Evolutionary conservation across 768 basidiomycete species (phyloP).

Genomic region (Pulveroboletus sp.): DNA sequence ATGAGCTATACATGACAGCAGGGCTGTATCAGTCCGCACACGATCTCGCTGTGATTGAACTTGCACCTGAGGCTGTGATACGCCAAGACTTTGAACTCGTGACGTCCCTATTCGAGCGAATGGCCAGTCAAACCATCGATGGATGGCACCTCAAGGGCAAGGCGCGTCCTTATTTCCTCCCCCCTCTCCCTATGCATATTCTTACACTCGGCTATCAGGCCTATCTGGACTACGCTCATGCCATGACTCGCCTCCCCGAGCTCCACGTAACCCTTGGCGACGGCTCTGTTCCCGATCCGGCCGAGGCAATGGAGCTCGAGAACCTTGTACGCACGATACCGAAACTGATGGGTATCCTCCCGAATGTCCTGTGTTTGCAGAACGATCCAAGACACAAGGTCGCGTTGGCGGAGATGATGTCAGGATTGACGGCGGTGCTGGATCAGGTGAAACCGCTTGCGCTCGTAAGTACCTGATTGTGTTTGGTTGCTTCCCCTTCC

Average conservation of each 20-base stretch:
- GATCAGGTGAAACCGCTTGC: constrained; percentile 57
- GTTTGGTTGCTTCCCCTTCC: not conserved
- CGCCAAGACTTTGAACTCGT: constrained; percentile 52
- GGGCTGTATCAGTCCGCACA: constrained; percentile 72
- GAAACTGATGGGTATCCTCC: constrained; percentile 60
- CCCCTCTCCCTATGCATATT: not conserved
- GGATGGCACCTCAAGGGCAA: constrained; percentile 85
- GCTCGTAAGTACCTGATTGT: constrained; percentile 42
- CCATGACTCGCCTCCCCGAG: constrained; percentile 55
- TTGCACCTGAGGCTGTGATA: constrained; percentile 85
- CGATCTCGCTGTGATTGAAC: constrained; percentile 74
- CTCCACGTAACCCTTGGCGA: constrained; percentile 43
- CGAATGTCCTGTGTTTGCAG: constrained; percentile 58
- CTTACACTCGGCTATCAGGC: constrained; percentile 36
- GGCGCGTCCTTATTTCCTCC: constrained; percentile 36
- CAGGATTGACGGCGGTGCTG: constrained; percentile 52
- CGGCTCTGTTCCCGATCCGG: constrained; percentile 41
- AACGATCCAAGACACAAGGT: constrained; percentile 62
- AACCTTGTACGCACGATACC: constrained; percentile 56
- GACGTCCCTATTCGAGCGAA: constrained; percentile 59
- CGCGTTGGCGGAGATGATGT: constrained; percentile 69
- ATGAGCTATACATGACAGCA: constrained; percentile 69
- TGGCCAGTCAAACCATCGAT: constrained; percentile 53
- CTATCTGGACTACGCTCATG: constrained; percentile 67
- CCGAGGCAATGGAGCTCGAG: constrained; percentile 52